These are phyloP conservation scores for Lachnellula willkommii DNA, from an alignment of 2,329 filamentous ascomycete species.

Conservation along the genomic window DNA sequence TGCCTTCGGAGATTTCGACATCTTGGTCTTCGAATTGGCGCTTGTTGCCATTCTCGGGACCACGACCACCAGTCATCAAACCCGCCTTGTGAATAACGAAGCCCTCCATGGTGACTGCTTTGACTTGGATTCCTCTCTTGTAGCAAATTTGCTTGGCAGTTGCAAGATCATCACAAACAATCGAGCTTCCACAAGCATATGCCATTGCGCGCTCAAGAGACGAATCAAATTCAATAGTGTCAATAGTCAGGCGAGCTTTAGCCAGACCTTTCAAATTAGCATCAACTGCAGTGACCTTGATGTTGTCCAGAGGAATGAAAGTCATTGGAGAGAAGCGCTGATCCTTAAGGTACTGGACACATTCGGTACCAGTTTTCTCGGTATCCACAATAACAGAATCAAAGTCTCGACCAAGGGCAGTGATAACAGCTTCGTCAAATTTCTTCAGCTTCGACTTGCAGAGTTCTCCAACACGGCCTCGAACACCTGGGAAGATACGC, in stretches of 20 bases:
- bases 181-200: constrained; percentile 89
- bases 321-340: constrained; percentile 83
- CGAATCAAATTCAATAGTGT: constrained; percentile 90
- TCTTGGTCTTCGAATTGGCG: constrained; percentile 87
- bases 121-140: constrained; percentile 74
- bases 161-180: constrained; percentile 84
- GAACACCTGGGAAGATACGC: constrained; percentile 85
- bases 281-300: constrained; percentile 88
- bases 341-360: constrained; percentile 89
- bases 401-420: constrained; percentile 86
- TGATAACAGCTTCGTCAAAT: constrained; percentile 87
- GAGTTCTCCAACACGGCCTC: constrained; percentile 82
- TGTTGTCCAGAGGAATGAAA: constrained; percentile 94
- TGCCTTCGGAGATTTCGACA: constrained; percentile 77
- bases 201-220: constrained; percentile 86
- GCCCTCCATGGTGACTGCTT: constrained; percentile 92
- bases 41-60: constrained; percentile 66
- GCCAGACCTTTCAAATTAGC: constrained; percentile 85
- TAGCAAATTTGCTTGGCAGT: constrained; percentile 90
- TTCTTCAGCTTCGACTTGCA: constrained; percentile 98
- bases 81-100: constrained; percentile 95
- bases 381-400: constrained; percentile 93
- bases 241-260: constrained; percentile 82
- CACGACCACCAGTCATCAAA: constrained; percentile 91
- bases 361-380: constrained; percentile 89